Conservation (phyloP, 768 basidiomycete genomes). For the Postia placenta region DNA sequence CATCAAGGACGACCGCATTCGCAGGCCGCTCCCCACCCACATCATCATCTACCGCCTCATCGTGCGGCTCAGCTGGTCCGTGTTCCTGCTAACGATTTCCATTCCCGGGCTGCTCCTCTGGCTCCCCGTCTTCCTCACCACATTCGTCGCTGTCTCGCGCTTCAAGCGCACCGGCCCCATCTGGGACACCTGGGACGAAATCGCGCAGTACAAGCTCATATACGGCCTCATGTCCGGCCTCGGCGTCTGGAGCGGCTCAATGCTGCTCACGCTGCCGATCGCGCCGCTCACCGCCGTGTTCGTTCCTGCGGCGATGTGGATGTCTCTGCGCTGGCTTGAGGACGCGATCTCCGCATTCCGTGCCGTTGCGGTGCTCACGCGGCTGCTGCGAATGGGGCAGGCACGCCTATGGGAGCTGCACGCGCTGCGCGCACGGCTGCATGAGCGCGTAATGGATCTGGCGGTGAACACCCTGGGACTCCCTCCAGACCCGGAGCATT, state of each 20-base stretch:
- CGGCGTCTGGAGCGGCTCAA: slow-evolving; percentile 52
- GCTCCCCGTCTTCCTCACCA: slow-evolving; percentile 71
- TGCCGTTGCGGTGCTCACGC: slow-evolving; percentile 56
- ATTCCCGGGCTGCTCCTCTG: slow-evolving; percentile 78
- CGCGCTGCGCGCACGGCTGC: slow-evolving; percentile 47
- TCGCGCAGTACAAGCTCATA: slow-evolving; percentile 83
- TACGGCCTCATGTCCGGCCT: slow-evolving; percentile 75
- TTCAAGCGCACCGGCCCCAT: slow-evolving; percentile 80
- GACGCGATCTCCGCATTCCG: slow-evolving; percentile 77
- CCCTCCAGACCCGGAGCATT: slow-evolving; percentile 62
- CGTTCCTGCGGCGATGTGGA: slow-evolving; percentile 82
- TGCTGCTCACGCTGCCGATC: slow-evolving; percentile 58
- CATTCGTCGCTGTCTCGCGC: slow-evolving; percentile 62
- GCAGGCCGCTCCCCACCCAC: slow-evolving; percentile 49
- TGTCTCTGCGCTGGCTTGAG: slow-evolving; percentile 83
- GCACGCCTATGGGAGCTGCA: slow-evolving; percentile 48
- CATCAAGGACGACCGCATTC: slow-evolving; percentile 83
- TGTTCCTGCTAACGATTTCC: slow-evolving; percentile 57
- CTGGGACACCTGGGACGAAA: slow-evolving; percentile 86
- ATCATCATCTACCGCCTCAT: slow-evolving; percentile 58
- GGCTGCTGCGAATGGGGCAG: slow-evolving; percentile 59
- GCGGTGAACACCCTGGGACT: slow-evolving; percentile 54
- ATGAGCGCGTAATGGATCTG: slow-evolving; percentile 61
- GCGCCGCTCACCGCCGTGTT: slow-evolving; percentile 48
- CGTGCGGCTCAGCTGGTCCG: slow-evolving; percentile 59